Base-by-base conservation (phyloP, 441 rosid genomes). In the Euphorbia schlechtendalii region DNA sequence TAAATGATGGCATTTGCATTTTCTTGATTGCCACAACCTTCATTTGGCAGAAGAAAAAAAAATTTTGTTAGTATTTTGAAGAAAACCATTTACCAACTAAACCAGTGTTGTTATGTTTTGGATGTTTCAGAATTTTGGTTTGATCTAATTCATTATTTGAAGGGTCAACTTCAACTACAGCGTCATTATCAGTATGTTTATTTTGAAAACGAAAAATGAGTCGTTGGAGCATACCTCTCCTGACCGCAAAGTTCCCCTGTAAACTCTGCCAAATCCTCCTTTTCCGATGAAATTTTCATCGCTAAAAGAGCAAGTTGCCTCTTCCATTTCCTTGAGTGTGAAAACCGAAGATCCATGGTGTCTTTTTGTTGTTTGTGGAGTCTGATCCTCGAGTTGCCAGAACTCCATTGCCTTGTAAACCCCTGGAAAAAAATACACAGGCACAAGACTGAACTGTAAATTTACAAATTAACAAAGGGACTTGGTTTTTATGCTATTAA, bases 21-120 rank as follows among this genome's bases (percentile, higher is more conserved):
- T 90, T 92, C 89, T 90, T 92, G 80, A 92, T 83, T 52, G 98
- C 98, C 67, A 92, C 96, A 67, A 84, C 87, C 98, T 92, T 78
- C 65, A 66, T 46, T n/a, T n/a, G n/a, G n/a, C n/a, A n/a, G n/a
- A n/a, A n/a, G n/a, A n/a, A n/a, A n/a, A n/a, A n/a, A n/a, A n/a
- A n/a, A n/a, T n/a, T n/a, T n/a, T n/a, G n/a, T n/a, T n/a, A n/a
- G n/a, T n/a, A n/a, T n/a, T n/a, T n/a, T n/a, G n/a, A n/a, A n/a
- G n/a, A n/a, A n/a, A n/a, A n/a, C n/a, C n/a, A n/a, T n/a, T n/a
- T n/a, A n/a, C n/a, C n/a, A n/a, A n/a, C n/a, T n/a, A n/a, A n/a
- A n/a, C n/a, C n/a, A n/a, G n/a, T n/a, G n/a, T n/a, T n/a, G n/a
- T n/a, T n/a, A n/a, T n/a, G n/a, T n/a, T n/a, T n/a, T n/a, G n/a